Conservation (phyloP, 1,284 basidiomycete genomes). For the Irpex sp. region DNA sequence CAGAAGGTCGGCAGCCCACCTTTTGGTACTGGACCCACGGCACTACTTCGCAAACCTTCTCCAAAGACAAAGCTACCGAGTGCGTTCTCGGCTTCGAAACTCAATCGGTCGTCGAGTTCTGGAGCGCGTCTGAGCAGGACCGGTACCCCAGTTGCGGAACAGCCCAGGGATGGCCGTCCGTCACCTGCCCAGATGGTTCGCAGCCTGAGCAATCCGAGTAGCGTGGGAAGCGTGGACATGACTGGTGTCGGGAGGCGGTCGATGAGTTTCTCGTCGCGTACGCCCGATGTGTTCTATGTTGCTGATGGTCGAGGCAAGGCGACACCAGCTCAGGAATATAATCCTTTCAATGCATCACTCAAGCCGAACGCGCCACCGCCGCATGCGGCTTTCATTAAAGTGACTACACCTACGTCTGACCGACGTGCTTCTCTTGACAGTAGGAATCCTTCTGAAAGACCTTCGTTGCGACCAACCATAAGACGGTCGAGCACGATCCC, state of each 20-base stretch:
- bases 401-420: neutral
- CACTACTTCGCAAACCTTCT: conserved; percentile 21
- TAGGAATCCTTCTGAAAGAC: neutral
- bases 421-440: conserved; percentile 4
- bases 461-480: neutral
- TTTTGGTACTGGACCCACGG: conserved; percentile 11
- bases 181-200: conserved; percentile 7
- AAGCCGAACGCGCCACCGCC: neutral
- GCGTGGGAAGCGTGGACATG: conserved; percentile 41
- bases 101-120: neutral
- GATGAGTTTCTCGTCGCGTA: conserved; percentile 32
- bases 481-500: conserved; percentile 11
- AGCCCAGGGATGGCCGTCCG: neutral
- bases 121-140: neutral
- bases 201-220: conserved; percentile 30
- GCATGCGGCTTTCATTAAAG: conserved; percentile 2
- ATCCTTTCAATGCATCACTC: conserved; percentile 10
- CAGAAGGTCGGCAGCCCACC: conserved; percentile 17
- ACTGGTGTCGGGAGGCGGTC: conserved; percentile 47
- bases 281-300: conserved; percentile 40
- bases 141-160: neutral
- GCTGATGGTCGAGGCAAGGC: conserved; percentile 16
- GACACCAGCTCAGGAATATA: conserved; percentile 10
- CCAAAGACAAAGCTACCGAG: conserved; percentile 19
- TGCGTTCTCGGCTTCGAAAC: conserved; percentile 13